Evolutionary conservation across 345 rosid species (phyloP).

Genomic region (Camelina hispida): DNA sequence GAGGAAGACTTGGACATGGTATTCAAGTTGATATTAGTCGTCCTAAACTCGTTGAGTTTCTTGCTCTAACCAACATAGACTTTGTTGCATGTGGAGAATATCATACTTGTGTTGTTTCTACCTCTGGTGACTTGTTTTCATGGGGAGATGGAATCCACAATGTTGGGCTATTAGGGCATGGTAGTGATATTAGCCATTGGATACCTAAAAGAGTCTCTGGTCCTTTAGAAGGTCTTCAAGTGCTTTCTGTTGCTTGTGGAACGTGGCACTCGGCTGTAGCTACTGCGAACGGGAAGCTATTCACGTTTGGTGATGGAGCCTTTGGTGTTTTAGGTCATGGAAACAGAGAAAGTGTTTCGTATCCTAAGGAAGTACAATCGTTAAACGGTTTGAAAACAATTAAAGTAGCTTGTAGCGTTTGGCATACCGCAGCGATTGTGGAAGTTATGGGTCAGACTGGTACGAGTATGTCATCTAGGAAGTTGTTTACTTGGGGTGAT

Average conservation of each 20-base stretch:
- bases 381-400: slow-evolving; percentile 77
- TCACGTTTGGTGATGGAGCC: slow-evolving; percentile 93
- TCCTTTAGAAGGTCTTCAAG: slow-evolving; percentile 87
- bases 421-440: slow-evolving; percentile 97
- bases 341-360: slow-evolving; percentile 64
- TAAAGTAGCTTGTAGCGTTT: slow-evolving; percentile 92
- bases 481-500: slow-evolving; percentile 98
- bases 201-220: slow-evolving; percentile 89
- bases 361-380: slow-evolving; percentile 80
- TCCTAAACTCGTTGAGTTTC: slow-evolving; percentile 81
- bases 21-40: slow-evolving; percentile 64
- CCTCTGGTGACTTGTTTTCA: slow-evolving; percentile 78
- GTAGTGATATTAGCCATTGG: slow-evolving; percentile 89
- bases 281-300: slow-evolving; percentile 79
- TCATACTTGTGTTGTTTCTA: slow-evolving; percentile 85
- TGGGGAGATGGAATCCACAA: slow-evolving; percentile 98
- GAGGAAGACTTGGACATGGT: slow-evolving; percentile 98
- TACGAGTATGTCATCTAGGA: slow-evolving; percentile 60
- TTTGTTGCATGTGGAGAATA: slow-evolving; percentile 83
- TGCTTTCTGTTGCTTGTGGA: slow-evolving; percentile 87
- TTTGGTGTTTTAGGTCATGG: slow-evolving; percentile 94
- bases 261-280: slow-evolving; percentile 94
- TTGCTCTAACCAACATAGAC: slow-evolving; percentile 80
- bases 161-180: slow-evolving; percentile 89
- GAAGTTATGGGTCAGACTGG: slow-evolving; percentile 78